Evolutionary conservation across 2,329 filamentous ascomycete genomes (phyloP).

Genomic region (Apiospora phragmitis): DNA sequence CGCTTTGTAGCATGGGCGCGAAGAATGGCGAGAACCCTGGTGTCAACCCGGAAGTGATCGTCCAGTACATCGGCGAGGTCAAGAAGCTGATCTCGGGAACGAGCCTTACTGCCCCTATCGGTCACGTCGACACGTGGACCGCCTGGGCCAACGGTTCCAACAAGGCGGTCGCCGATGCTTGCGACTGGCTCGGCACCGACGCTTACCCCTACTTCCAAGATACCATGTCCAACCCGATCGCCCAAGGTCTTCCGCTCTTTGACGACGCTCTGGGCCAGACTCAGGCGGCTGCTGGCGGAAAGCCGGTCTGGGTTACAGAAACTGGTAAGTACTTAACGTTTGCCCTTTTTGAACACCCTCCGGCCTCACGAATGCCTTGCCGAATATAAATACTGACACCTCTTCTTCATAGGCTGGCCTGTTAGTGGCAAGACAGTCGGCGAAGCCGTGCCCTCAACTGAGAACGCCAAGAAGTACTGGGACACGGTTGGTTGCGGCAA

Average conservation of each 20-base stretch:
- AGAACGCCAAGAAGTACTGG: slow-evolving; percentile 81
- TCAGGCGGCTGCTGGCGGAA: slow-evolving; percentile 58
- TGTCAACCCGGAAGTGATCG: slow-evolving; percentile 60
- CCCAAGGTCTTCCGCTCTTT: slow-evolving; percentile 66
- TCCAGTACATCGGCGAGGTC: slow-evolving; percentile 70
- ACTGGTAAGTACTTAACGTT: slow-evolving; percentile 41
- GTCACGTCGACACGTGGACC: slow-evolving; percentile 91
- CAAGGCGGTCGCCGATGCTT: slow-evolving; percentile 64
- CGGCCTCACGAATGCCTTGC: too few relatives aligned
- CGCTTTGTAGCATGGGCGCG: slow-evolving; percentile 57
- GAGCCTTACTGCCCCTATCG: slow-evolving; percentile 59
- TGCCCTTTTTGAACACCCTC: background rate
- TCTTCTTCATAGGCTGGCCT: slow-evolving; percentile 63
- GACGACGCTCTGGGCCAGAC: slow-evolving; percentile 64
- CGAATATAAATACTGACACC: background rate
- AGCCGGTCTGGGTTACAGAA: slow-evolving; percentile 84
- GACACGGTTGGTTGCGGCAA: slow-evolving; percentile 70
- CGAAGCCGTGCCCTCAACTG: slow-evolving; percentile 59
- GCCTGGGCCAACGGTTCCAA: slow-evolving; percentile 75
- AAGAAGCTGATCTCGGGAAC: slow-evolving; percentile 65
- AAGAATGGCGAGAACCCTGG: slow-evolving; percentile 63
- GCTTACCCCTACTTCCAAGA: slow-evolving; percentile 84
- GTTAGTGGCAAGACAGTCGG: slow-evolving; percentile 66
- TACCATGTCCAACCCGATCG: slow-evolving; percentile 66
- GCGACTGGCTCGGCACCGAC: slow-evolving; percentile 82